These are phyloP conservation scores for Vaccinium macrocarpon DNA, from an alignment of 148 eudicot species.

Conservation along the genomic window DNA sequence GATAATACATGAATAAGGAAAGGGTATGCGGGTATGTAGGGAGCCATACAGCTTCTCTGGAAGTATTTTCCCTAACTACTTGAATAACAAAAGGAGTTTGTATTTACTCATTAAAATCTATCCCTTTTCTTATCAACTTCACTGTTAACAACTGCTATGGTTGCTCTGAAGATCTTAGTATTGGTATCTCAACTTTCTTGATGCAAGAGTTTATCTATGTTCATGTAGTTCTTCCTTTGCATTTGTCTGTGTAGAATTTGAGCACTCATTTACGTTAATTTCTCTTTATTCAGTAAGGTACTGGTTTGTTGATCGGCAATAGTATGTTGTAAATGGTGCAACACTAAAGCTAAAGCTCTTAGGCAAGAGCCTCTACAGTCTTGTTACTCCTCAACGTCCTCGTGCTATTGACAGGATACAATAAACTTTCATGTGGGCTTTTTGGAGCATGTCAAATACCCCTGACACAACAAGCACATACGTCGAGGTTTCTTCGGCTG, in stretches of 20 bases:
- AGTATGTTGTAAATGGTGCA: neutral
- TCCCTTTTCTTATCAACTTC: neutral
- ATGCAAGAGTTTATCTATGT: neutral
- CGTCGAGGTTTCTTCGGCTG: slow-evolving; percentile 34
- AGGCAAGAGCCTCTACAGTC: neutral
- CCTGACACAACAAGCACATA: slow-evolving; percentile 6
- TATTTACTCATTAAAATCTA: neutral
- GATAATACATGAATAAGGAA: slow-evolving; percentile 3
- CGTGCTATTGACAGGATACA: neutral
- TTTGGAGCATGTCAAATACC: neutral
- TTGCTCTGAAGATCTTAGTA: neutral
- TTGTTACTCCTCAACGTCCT: neutral
- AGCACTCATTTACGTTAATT: neutral
- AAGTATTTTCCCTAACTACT: neutral
- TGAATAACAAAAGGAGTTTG: neutral
- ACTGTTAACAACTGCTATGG: neutral
- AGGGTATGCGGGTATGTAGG: neutral
- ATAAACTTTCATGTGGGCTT: slow-evolving; percentile 11
- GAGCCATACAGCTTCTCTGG: neutral
- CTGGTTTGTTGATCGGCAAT: neutral
- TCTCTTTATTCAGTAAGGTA: neutral
- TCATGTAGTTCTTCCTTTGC: neutral
- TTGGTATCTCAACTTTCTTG: neutral
- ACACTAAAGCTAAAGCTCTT: neutral
- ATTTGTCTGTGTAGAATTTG: neutral